Base-by-base conservation (phyloP, 1,284 basidiomycete genomes). In the Ustilago bromivora region DNA sequence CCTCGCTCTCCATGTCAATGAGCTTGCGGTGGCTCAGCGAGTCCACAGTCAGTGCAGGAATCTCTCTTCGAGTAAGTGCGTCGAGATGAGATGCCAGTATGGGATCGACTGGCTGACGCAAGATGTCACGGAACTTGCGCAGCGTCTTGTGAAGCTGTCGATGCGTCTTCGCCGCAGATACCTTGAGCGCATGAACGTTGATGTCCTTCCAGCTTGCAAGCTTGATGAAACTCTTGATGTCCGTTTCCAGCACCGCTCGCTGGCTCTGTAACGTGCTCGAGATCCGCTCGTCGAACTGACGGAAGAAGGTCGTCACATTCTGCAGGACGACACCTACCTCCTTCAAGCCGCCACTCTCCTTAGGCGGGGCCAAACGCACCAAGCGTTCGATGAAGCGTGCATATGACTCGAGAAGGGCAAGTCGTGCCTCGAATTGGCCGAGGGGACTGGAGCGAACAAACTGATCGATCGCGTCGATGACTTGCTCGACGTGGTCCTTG, bases 201-300 rank as follows among this genome's bases (percentile, higher is more conserved):
- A 96, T 89, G 84, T 99, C 97, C 86, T 94, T 96, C 97, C 97
- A 99, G 83, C 95, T 97, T 0, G 97, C 97, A 46, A 99, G 89
- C 86, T 95, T 95, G 89, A 99, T 93, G 84, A 94, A 93, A 62
- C 91, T 91, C 68, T 89, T 90, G 61, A 99, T 90, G 61, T 96
- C 93, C 80, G 92, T 92, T 87, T 98, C 94, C 51, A 98, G 86
- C 1, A 85, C 85, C 2, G 86, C 87, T 65, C 92, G 90, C 85
- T 94, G 91, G 10, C 89, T 87, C 4, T 84, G 79, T n/a, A 97
- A 87, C 8, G 88, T 88, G 8, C 87, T 83, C 8, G 87, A 82
- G 41, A 97, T 86, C 6, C 87, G 86, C 0, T 88, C 79, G 10
- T 88, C 84, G 84, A 92, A 95, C 46, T 94, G 90, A 12, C 85